Evolutionary conservation across 805 yeast species (phyloP).

Genomic region (Yamadazyma paraphyllophila): DNA sequence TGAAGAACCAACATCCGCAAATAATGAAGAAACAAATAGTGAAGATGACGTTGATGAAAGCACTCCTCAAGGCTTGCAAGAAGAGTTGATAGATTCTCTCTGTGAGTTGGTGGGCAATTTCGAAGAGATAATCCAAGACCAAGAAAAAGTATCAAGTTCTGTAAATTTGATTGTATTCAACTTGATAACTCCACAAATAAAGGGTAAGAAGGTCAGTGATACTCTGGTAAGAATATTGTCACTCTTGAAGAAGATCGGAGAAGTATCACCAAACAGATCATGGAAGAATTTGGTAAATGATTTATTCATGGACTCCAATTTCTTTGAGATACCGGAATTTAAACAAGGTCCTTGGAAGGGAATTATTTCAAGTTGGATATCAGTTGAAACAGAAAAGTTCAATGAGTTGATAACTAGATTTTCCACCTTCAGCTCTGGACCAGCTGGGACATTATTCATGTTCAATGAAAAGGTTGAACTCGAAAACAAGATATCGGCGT

Average conservation of each 20-base stretch:
- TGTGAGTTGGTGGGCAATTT: conserved; percentile 34
- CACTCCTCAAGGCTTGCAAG: conserved; percentile 28
- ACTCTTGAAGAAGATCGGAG: conserved; percentile 41
- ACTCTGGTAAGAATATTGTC: conserved; percentile 42
- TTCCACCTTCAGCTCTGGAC: conserved; percentile 5
- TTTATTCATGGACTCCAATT: conserved; percentile 55
- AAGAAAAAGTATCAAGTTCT: conserved; percentile 45
- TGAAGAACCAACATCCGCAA: conserved; percentile 5
- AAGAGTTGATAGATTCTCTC: conserved; percentile 42
- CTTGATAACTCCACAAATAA: conserved; percentile 52
- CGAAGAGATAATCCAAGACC: conserved; percentile 47
- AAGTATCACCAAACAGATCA: conserved; percentile 38
- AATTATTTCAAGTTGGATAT: conserved; percentile 62
- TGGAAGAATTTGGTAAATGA: conserved; percentile 72
- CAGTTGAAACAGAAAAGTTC: conserved; percentile 59
- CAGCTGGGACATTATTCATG: conserved; percentile 53
- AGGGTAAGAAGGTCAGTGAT: conserved; percentile 37
- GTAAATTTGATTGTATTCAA: conserved; percentile 50
- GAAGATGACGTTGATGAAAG: conserved; percentile 6
- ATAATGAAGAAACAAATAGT: conserved; percentile 2
- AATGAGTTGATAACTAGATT: conserved; percentile 14
- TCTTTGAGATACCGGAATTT: conserved; percentile 42
- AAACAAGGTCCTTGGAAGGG: conserved; percentile 46
- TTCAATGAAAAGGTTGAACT: conserved; percentile 69
- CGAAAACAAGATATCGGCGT: conserved; percentile 47